phyloP scores from a whole-genome alignment of 2,329 filamentous ascomycete species.

The Teratosphaeria epicoccoides region DNA sequence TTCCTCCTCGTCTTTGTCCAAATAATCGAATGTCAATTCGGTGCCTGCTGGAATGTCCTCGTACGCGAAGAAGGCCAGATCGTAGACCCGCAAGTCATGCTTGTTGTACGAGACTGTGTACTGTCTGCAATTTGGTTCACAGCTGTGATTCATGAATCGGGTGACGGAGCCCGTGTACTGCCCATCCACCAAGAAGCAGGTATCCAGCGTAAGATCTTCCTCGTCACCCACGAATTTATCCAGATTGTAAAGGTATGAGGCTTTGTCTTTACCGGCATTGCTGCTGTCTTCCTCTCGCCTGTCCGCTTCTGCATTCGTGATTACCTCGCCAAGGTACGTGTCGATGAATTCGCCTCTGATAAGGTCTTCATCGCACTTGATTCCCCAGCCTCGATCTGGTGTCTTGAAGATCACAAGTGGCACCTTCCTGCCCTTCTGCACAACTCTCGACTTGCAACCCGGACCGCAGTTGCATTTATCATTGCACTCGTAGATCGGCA shows the following conservation, averaged over 20 bases:
- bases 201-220: conserved; percentile 37
- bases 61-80: conserved; percentile 65
- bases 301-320: conserved; percentile 48
- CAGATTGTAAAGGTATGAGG: conserved; percentile 68
- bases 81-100: conserved; percentile 62
- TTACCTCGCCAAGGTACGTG: conserved; percentile 57
- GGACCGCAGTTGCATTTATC: conserved; percentile 54
- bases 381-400: conserved; percentile 63
- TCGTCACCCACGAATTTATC: conserved; percentile 59
- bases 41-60: conserved; percentile 53
- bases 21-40: conserved; percentile 73
- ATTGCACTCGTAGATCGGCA: conserved; percentile 71
- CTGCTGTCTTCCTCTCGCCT: conserved; percentile 54
- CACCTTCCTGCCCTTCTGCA: conserved; percentile 61
- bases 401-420: conserved; percentile 71
- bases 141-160: conserved; percentile 75
- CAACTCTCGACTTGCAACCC: conserved; percentile 62
- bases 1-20: conserved; percentile 48
- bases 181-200: conserved; percentile 46
- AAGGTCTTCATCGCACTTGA: conserved; percentile 55
- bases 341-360: conserved; percentile 69
- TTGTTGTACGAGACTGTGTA: conserved; percentile 72
- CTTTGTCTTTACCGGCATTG: conserved; percentile 55
- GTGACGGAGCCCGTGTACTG: conserved; percentile 70
- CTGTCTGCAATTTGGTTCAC: conserved; percentile 66